These are phyloP conservation scores for Pseudotsuga menziesii DNA, from an alignment of 75 land plant species.

Conservation along the genomic window DNA sequence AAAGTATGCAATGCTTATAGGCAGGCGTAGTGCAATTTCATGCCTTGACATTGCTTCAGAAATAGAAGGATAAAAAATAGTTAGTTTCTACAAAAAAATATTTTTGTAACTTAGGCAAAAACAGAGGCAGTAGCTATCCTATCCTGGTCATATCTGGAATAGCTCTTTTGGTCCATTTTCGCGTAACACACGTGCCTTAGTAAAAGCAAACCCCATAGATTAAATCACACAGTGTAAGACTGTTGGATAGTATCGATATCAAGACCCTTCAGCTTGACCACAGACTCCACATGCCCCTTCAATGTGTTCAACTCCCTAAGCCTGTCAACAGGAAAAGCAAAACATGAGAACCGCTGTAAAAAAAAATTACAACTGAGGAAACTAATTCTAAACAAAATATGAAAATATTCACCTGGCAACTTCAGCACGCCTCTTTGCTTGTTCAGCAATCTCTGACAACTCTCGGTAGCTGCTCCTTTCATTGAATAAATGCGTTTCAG, in stretches of 20 bases:
- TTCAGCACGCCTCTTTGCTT: conserved; percentile 91
- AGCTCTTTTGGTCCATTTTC: no score
- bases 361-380: background rate
- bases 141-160: no score
- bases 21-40: no score
- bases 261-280: conserved; percentile 51
- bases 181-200: no score
- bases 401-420: conserved; percentile 58
- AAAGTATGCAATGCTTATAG: no score
- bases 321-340: conserved; percentile 19
- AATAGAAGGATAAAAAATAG: no score
- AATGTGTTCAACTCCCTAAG: conserved; percentile 61
- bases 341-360: background rate
- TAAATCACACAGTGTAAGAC: conserved; percentile 49
- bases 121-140: no score
- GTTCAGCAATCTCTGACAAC: conserved; percentile 85
- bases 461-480: conserved; percentile 63
- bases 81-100: no score
- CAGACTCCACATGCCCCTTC: conserved; percentile 75
- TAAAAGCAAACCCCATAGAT: no score
- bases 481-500: conserved; percentile 38
- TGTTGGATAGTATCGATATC: conserved; percentile 65
- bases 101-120: no score
- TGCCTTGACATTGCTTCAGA: no score
- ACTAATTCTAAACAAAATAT: background rate